phyloP scores from a whole-genome alignment of 2,329 filamentous ascomycete species.

The Calonectria fujianensis region DNA sequence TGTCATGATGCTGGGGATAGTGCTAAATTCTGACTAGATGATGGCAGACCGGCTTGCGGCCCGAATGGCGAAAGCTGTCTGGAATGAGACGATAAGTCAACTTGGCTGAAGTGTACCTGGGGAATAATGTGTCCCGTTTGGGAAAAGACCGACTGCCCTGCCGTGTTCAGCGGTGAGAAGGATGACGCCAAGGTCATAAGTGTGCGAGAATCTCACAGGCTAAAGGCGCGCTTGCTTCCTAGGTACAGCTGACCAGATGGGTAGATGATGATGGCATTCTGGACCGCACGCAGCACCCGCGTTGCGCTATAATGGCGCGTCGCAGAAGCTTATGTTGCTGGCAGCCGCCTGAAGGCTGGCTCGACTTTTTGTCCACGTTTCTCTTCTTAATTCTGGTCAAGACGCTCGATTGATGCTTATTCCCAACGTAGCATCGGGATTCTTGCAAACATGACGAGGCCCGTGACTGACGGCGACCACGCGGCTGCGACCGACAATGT shows the following conservation, averaged over 20 bases:
- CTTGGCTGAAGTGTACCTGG: background rate
- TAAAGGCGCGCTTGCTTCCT: background rate
- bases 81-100: background rate
- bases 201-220: slow-evolving; percentile 1
- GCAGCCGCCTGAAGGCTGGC: background rate
- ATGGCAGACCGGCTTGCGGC: slow-evolving; percentile 1
- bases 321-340: background rate
- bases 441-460: background rate
- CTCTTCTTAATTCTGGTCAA: background rate
- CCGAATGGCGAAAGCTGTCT: background rate
- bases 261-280: background rate
- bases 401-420: background rate
- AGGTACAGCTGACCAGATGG: background rate
- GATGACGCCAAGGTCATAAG: background rate
- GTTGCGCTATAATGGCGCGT: background rate
- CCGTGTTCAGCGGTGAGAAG: background rate
- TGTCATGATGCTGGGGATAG: background rate
- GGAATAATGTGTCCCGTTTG: background rate
- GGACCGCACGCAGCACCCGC: background rate
- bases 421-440: background rate
- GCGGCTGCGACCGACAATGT: background rate
- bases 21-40: slow-evolving; percentile 6
- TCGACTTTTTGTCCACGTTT: background rate
- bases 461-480: background rate
- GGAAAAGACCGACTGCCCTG: background rate